phyloP scores from a whole-genome alignment of 192 early-diverging fungal genomes.

The Umbelopsis ramanniana region DNA sequence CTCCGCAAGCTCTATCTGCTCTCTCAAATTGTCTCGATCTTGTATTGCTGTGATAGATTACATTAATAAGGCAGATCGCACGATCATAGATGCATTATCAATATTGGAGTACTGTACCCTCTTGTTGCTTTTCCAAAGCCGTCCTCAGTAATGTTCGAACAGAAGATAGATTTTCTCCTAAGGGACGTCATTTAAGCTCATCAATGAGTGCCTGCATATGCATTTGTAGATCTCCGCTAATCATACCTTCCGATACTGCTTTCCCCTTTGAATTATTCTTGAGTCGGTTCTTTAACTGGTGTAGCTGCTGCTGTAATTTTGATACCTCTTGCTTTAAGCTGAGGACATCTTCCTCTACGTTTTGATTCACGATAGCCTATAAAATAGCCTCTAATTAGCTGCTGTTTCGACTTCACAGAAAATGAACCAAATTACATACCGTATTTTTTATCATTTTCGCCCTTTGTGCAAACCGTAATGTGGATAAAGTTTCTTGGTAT shows the following conservation, averaged over 20 bases:
- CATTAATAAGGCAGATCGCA: too few relatives aligned
- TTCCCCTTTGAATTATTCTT: not conserved
- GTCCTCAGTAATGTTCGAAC: not conserved
- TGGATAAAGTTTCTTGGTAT: conserved; percentile 64
- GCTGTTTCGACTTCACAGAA: not conserved
- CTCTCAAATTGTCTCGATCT: conserved; percentile 1
- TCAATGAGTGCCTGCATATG: too few relatives aligned
- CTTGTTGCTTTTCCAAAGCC: conserved; percentile 12
- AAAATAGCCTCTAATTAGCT: not conserved
- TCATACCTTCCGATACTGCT: not conserved
- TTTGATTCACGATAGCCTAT: conserved; percentile 68
- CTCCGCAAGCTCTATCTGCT: conserved; percentile 4
- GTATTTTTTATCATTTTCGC: conserved; percentile 77
- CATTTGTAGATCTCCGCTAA: not conserved
- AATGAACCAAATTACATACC: conserved; percentile 23
- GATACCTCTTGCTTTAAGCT: conserved; percentile 12
- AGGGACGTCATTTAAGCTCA: too few relatives aligned
- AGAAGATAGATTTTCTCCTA: not conserved
- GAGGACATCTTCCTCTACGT: conserved; percentile 63
- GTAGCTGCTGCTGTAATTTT: not conserved
- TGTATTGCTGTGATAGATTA: not conserved
- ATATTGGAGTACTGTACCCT: not conserved
- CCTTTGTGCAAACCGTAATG: conserved; percentile 68
- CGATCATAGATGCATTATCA: too few relatives aligned
- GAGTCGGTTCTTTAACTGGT: not conserved